Evolutionary conservation across 352 stramenopile genomes (phyloP).

Genomic region (Phytophthora multivora): DNA sequence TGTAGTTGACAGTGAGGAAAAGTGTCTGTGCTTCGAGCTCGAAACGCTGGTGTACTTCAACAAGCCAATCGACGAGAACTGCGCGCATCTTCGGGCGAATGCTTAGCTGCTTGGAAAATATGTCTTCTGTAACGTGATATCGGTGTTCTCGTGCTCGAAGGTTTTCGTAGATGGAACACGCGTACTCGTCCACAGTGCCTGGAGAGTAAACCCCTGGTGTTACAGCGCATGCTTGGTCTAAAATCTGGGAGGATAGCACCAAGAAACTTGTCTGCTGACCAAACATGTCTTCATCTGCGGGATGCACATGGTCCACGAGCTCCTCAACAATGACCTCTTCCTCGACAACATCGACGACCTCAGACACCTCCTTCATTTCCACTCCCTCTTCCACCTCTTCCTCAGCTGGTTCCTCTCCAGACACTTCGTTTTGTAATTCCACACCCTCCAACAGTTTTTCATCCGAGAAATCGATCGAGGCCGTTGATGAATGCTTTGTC

Average conservation of each 20-base stretch:
- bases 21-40: slow-evolving; percentile 97
- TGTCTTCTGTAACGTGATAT: slow-evolving; percentile 56
- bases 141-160: slow-evolving; percentile 46
- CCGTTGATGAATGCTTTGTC: slow-evolving; percentile 15
- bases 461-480: not conserved
- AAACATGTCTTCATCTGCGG: slow-evolving; percentile 24
- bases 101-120: slow-evolving; percentile 55
- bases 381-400: slow-evolving; percentile 19
- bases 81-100: slow-evolving; percentile 65
- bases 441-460: slow-evolving; percentile 9
- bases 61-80: slow-evolving; percentile 80
- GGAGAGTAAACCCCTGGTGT: slow-evolving; percentile 36
- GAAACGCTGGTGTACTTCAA: slow-evolving; percentile 99
- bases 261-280: slow-evolving; percentile 19
- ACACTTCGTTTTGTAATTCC: slow-evolving; percentile 2
- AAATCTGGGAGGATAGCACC: slow-evolving; percentile 1
- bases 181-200: slow-evolving; percentile 55
- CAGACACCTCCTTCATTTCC: slow-evolving; percentile 2
- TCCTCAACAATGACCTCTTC: slow-evolving; percentile 13
- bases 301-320: slow-evolving; percentile 13
- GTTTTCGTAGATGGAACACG: slow-evolving; percentile 56
- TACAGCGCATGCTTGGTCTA: not conserved
- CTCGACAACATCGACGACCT: slow-evolving; percentile 4
- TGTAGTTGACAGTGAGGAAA: slow-evolving; percentile 98
- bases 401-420: slow-evolving; percentile 13